These are phyloP conservation scores for Globisporangium yorkense DNA, from an alignment of 352 stramenopile species.

Conservation along the genomic window DNA sequence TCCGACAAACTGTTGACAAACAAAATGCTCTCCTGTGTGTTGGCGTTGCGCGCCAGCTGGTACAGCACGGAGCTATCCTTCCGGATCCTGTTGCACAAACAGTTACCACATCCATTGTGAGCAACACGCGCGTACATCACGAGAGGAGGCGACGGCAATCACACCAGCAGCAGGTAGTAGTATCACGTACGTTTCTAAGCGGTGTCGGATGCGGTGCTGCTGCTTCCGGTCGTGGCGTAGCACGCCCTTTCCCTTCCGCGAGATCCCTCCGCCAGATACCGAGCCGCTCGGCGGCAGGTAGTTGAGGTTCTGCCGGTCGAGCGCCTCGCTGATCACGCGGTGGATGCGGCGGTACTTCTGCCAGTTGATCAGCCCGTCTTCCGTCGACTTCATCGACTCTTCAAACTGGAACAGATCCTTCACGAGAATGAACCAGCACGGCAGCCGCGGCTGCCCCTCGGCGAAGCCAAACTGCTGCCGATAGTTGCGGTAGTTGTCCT, in stretches of 20 bases:
- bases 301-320: conserved; percentile 74
- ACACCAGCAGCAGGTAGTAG: not conserved
- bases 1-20: conserved; percentile 88
- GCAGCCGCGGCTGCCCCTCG: conserved; percentile 69
- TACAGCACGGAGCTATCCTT: conserved; percentile 84
- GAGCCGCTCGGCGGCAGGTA: conserved; percentile 49
- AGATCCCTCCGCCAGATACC: conserved; percentile 32
- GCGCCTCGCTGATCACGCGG: conserved; percentile 67
- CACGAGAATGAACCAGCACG: conserved; percentile 83
- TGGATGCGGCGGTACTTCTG: conserved; percentile 84
- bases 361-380: conserved; percentile 83
- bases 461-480: conserved; percentile 72
- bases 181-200: conserved; percentile 75
- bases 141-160: not conserved
- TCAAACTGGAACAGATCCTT: conserved; percentile 88
- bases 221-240: conserved; percentile 67
- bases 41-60: conserved; percentile 79
- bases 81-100: conserved; percentile 41
- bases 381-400: conserved; percentile 79
- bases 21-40: conserved; percentile 84
- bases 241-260: conserved; percentile 67
- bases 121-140: not conserved
- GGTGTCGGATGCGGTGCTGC: conserved; percentile 67
- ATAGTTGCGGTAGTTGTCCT: conserved; percentile 86
- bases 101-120: conserved; percentile 4